Evolutionary conservation across 306 rosid genomes (phyloP), one percentile per base, ranked within the genome.

Genomic region (Dryas octopetala): DNA sequence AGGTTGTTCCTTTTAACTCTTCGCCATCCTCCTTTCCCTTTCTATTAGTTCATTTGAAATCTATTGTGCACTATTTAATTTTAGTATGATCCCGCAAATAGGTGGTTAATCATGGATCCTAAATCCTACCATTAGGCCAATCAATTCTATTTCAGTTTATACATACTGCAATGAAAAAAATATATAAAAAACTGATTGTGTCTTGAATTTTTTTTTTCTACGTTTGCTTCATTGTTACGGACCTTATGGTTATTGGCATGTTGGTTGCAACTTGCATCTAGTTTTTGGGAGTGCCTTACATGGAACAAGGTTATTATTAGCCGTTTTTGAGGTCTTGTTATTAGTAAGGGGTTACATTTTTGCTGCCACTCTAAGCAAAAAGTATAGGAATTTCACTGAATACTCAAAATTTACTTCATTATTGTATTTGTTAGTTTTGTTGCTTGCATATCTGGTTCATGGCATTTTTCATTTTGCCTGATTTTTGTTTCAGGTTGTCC

Each of bases 401-500:
- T 73, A 5, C 45, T 73, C 58, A 73, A 59, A 59, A 26, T 5
- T 58, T 15, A 23, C 46, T 15, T 73, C 32, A 5, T 41, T 3
- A 41, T 15, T 26, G 44, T 59, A 17, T 60, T 46, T 14, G 4
- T 5, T 46, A 23, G 16, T 23, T 28, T 8, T 59, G 28, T 2
- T 46, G 10, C 68, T 16, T 41, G 48, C 68, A 62, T 52, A 12
- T 62, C 28, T 32, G 16, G 48, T 16, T 69, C 67, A 19, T 58
- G 57, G 26, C 17, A 54, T 41, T 45, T 58, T 5, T 46, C 55
- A 45, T 71, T 71, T 43, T 77, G 23, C 23, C 23, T 23, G 23
- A 23, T 23, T 23, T 72, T 79, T 78, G 73, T 86, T 85, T 84
- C 92, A 91, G 97, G 97, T 95, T 81, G 93, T 95, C 73, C 98